A percentile compares a stretch with the other conserved stretches of the same genome.
Conservation (phyloP, 768 basidiomycete species). For the Pleurotus tuoliensis region DNA sequence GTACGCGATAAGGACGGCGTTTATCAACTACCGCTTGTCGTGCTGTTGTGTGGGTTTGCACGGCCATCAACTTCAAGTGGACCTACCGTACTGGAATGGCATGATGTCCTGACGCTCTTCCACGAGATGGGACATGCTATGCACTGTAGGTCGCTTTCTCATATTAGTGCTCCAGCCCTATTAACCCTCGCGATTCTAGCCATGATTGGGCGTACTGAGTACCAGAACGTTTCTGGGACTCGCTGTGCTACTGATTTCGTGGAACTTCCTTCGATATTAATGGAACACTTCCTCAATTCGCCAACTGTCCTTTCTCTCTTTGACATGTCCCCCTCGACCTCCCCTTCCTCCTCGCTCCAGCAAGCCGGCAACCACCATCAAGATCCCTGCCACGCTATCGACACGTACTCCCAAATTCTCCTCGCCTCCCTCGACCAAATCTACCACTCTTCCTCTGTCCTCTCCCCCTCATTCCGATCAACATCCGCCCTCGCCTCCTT, state of each 20-base stretch:
- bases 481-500: slow-evolving; percentile 62
- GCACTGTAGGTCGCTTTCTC: slow-evolving; percentile 71
- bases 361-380: slow-evolving; percentile 64
- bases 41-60: slow-evolving; percentile 84
- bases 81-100: slow-evolving; percentile 81
- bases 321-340: slow-evolving; percentile 38
- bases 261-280: slow-evolving; percentile 94
- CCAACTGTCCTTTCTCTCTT: slow-evolving; percentile 80
- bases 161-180: background rate
- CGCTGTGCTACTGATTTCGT: slow-evolving; percentile 98
- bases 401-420: slow-evolving; percentile 87
- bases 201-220: slow-evolving; percentile 96
- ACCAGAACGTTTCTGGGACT: slow-evolving; percentile 96
- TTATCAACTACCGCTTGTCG: slow-evolving; percentile 89
- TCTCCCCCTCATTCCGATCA: slow-evolving; percentile 63
- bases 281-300: slow-evolving; percentile 96
- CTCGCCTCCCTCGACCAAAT: slow-evolving; percentile 86
- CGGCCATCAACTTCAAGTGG: slow-evolving; percentile 56
- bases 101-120: slow-evolving; percentile 90
- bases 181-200: slow-evolving; percentile 42
- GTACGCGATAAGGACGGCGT: slow-evolving; percentile 62
- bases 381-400: slow-evolving; percentile 79
- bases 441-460: slow-evolving; percentile 74
- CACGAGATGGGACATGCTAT: slow-evolving; percentile 99
- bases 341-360: slow-evolving; percentile 27